A percentile compares a stretch with the other conserved stretches of the same genome.
Evolutionary conservation across 148 eudicot genomes (phyloP).

Genomic region (Rhododendron ferrugineum): DNA sequence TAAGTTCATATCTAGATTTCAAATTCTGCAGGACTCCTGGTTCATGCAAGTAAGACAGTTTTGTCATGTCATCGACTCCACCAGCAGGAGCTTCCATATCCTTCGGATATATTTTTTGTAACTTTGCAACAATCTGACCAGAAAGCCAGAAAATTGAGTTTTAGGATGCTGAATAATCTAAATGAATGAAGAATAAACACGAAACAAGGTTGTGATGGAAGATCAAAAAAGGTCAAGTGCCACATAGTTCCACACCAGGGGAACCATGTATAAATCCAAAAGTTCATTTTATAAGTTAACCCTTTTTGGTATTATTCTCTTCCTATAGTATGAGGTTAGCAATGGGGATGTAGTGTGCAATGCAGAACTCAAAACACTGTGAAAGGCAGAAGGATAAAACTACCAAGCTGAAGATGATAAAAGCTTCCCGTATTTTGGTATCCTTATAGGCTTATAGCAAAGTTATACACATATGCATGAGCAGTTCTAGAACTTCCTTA

Average conservation of each 20-base stretch:
- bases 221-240: not conserved
- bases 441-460: not conserved
- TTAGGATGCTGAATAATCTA: constrained; percentile 2
- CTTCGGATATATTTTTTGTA: constrained; percentile 74
- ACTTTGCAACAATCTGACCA: constrained; percentile 65
- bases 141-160: constrained; percentile 12
- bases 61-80: constrained; percentile 99
- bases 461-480: not conserved
- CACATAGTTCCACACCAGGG: not conserved
- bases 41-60: constrained; percentile 90
- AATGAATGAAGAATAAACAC: not conserved
- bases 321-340: not conserved
- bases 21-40: constrained; percentile 93
- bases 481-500: not conserved
- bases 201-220: not conserved
- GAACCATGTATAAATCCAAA: not conserved
- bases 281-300: not conserved
- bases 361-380: not conserved
- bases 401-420: not conserved
- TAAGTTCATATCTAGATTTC: constrained; percentile 84
- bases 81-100: constrained; percentile 96
- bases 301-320: not conserved
- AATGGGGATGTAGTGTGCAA: not conserved
- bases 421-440: not conserved
- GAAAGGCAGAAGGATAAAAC: not conserved